Base-by-base conservation (phyloP, 108 stramenopile genomes). In the Cafeteria roenbergensis region DNA sequence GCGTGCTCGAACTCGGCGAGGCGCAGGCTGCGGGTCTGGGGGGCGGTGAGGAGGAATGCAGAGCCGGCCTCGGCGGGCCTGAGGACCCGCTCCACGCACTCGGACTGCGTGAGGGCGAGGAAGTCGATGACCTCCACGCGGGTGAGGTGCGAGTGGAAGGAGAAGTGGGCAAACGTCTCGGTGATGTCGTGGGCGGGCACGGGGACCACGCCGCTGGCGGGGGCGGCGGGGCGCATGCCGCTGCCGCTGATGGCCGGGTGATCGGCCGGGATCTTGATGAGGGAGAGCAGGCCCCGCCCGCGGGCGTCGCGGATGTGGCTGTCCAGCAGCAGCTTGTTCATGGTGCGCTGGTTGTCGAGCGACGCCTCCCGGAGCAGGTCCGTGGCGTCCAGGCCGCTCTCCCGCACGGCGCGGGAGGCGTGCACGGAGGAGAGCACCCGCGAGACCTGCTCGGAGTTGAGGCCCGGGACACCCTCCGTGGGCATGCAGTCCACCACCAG, bases 251-350 rank as follows among this genome's bases (percentile, higher is more conserved):
- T 0, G 76, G 67, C 66, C 12, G 14, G 1, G 62, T 62, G 42
- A 6, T 3, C 14, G 55, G 30, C 14, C 17, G 48, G 69, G 31
- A 64, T 25, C 0, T 63, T 27, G 9, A 62, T 27, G 34, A 36
- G 34, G 21, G 71, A 20, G 3, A 56, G 22, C 51, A 78, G 34
- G 30, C 29, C 54, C 12, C 66, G 42, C 22, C 70, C 70, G 8
- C 37, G 57, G 9, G 30, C 50, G 51, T 62, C 63, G 34, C 64
- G 42, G 64, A 75, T 57, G 61, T 75, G 70, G 35, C 21, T 0
- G 35, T 64, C 50, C 28, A 82, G 32, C 0, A 79, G 36, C 27
- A 82, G 34, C 54, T 69, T 73, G 78, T 82, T 82, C 78, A 82
- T 82, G 22, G 72, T 60, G 22, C 73, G 61, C 24, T 65, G 50